phyloP scores from a whole-genome alignment of 345 rosid species.

The Stellera chamaejasme region DNA sequence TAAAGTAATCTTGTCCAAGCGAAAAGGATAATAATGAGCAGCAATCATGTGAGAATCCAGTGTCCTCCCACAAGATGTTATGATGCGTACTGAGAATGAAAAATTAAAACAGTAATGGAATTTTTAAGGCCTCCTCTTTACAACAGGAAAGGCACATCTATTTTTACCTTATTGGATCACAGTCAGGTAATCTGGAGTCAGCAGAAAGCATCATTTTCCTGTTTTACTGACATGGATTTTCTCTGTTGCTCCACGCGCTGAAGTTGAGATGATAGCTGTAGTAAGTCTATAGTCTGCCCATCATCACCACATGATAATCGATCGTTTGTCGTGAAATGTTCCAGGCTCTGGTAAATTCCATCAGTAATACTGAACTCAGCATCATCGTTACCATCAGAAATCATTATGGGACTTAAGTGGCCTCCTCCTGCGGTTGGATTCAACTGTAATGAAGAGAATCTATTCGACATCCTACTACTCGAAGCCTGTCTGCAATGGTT shows the following conservation, averaged over 20 bases:
- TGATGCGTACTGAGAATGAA: too few relatives aligned
- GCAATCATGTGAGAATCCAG: too few relatives aligned
- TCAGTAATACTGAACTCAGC: conserved; percentile 21
- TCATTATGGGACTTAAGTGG: conserved; percentile 17
- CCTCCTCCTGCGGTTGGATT: conserved; percentile 30
- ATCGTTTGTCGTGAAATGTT: conserved; percentile 21
- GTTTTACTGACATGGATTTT: conserved; percentile 41
- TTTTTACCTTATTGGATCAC: conserved; percentile 13
- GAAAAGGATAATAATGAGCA: too few relatives aligned
- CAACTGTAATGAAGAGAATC: conserved; percentile 20
- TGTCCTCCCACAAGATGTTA: too few relatives aligned
- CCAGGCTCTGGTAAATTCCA: conserved; percentile 25
- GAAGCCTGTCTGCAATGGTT: conserved; percentile 19
- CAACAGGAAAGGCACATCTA: not conserved
- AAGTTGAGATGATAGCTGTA: conserved; percentile 67
- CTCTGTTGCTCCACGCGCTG: conserved; percentile 65
- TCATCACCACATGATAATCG: conserved; percentile 21
- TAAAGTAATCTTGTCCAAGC: too few relatives aligned
- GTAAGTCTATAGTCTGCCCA: conserved; percentile 52
- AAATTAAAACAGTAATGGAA: too few relatives aligned
- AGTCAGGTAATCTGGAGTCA: conserved; percentile 26
- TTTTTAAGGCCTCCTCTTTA: too few relatives aligned
- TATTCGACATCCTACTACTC: conserved; percentile 19
- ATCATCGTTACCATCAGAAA: conserved; percentile 23
- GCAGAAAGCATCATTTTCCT: conserved; percentile 35